Base-by-base conservation (phyloP, 805 yeast species). In the Candida easanensis region DNA sequence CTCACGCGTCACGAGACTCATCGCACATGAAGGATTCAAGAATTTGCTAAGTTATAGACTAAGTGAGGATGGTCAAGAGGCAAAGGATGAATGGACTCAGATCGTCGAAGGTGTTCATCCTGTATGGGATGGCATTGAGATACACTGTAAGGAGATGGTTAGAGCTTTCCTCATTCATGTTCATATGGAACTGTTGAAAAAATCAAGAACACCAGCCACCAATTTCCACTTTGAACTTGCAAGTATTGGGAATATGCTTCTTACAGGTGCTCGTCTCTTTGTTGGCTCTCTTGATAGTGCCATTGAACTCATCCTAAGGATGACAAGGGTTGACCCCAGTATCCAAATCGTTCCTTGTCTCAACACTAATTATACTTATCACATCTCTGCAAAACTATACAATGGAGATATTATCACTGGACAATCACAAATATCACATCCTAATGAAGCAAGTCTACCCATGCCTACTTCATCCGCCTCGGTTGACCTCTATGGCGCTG, bases 381-480 rank as follows among this genome's bases (percentile, higher is more conserved):
- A 89, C 56, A 88, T 90, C 21, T 81, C 91, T 38, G 97, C 96
- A 0, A 52, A 75, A 22, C 68, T 90, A 34, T 66, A 68, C 26
- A 77, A 87, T 61, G 96, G 95, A 3, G 69, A 74, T 4, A 69
- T 84, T 2, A 82, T 90, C 27, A 84, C 90, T 0, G 98, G 98
- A 11, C 98, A 90, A 61, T 83, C 91, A 3, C 96, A 89, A 58
- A 90, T 90, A 10, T 88, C 96, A 2, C 98, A 90, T 63, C 98
- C 98, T 1, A 65, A 74, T 15, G 62, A 58, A 20, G 25, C 51
- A 11, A 23, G 41, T 8, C 40, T 39, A 42, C 42, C 38, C 11
- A 41, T 42, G 1, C 33, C 42, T 11, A 33, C 48, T 11, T 49
- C 57, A 2, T 41, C 58, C 1, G 27, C 51, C 6, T 49, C 57